Conservation (phyloP, 768 basidiomycete genomes). For the Trametopsis cervina region DNA sequence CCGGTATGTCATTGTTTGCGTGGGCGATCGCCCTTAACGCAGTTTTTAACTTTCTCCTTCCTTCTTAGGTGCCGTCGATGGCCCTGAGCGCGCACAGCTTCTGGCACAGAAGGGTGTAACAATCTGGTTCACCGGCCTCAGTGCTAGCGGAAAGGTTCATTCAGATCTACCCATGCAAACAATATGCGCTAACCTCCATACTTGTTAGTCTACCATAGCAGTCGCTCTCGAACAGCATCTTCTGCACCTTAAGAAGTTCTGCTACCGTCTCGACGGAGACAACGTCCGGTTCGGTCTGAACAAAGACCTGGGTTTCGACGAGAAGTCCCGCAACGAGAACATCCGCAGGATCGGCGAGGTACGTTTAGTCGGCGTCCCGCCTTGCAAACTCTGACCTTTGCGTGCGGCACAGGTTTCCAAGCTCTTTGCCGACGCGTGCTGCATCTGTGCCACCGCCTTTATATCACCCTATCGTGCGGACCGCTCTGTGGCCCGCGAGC, state of each 20-base stretch:
- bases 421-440: constrained; percentile 84
- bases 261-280: constrained; percentile 94
- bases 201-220: constrained; percentile 83
- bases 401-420: constrained; percentile 70
- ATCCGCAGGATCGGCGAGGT: constrained; percentile 97
- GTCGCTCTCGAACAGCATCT: constrained; percentile 96
- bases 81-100: constrained; percentile 57
- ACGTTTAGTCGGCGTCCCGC: constrained; percentile 12
- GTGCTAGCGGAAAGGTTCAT: constrained; percentile 87
- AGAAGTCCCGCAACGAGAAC: constrained; percentile 88
- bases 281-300: constrained; percentile 94
- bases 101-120: constrained; percentile 83
- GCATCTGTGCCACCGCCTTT: constrained; percentile 89
- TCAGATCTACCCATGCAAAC: background rate
- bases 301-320: constrained; percentile 93
- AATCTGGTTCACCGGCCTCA: constrained; percentile 95
- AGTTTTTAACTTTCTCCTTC: background rate
- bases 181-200: background rate
- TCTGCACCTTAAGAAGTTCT: constrained; percentile 75
- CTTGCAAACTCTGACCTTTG: constrained; percentile 2
- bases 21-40: background rate
- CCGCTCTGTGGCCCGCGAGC: constrained; percentile 70
- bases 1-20: constrained; percentile 34
- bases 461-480: constrained; percentile 96
- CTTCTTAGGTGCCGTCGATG: constrained; percentile 59